phyloP scores from a whole-genome alignment of 768 basidiomycete species.

The Candolleomyces efflorescens region DNA sequence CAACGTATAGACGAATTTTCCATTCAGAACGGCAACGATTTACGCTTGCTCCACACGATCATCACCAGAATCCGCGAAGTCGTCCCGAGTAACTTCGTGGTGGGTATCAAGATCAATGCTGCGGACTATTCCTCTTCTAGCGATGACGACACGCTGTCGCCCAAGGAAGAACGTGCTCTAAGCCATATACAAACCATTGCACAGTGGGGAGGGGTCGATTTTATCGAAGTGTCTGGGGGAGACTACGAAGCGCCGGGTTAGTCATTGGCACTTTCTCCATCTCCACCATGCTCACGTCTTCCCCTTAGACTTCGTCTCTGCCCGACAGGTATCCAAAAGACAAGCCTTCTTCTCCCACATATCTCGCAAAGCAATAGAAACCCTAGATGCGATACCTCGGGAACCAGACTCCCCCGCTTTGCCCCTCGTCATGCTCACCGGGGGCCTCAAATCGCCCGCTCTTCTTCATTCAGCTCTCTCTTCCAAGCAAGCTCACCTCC shows the following conservation, averaged over 20 bases:
- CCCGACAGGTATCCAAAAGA: constrained; percentile 33
- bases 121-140: constrained; percentile 54
- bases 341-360: constrained; percentile 75
- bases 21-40: constrained; percentile 30
- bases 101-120: constrained; percentile 80
- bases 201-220: constrained; percentile 65
- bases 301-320: constrained; percentile 41
- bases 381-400: constrained; percentile 32
- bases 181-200: constrained; percentile 59
- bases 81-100: constrained; percentile 54
- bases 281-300: background rate
- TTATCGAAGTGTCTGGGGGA: constrained; percentile 86
- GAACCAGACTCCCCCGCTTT: constrained; percentile 17
- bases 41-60: constrained; percentile 58
- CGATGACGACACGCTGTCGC: constrained; percentile 12
- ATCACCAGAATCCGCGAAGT: constrained; percentile 49
- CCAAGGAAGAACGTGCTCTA: constrained; percentile 44
- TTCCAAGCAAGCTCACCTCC: constrained; percentile 59
- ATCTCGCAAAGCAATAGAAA: constrained; percentile 48
- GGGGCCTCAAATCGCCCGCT: constrained; percentile 63
- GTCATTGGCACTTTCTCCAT: background rate
- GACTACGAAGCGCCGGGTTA: constrained; percentile 77
- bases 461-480: constrained; percentile 51
- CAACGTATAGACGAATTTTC: constrained; percentile 60
- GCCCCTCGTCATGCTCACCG: constrained; percentile 76